Base-by-base conservation (phyloP, 805 yeast genomes). In the Candida multigemmis region DNA sequence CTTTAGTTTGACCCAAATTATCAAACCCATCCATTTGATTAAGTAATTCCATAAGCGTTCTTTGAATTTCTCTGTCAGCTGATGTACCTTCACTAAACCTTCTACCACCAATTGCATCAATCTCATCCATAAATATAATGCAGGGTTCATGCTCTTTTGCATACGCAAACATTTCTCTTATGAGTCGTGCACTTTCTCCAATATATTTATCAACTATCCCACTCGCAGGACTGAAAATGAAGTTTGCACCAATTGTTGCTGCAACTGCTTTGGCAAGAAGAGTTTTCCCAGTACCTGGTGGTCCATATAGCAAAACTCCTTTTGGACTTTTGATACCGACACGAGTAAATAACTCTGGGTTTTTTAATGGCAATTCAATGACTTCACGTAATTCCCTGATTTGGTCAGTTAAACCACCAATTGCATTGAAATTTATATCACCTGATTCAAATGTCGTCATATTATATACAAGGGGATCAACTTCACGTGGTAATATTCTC, bases 11-110 rank as follows among this genome's bases (percentile, higher is more conserved):
- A 15, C 98, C 98, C 46, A 89, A 68, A 32, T 85, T 81, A 53
- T 89, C 97, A 54, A 89, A 89, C 34, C 98, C 98, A 55, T 89
- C 98, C 97, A 89, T 87, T 60, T 91, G 97, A 51, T 89, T 89
- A 44, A 89, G 71, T 49, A 89, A 66, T 59, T 89, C 98, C 97
- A 89, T 87, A 50, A 89, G 67, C 3, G 97, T 89, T 63, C 98
- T 80, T 64, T 89, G 98, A 50, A 89, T 89, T 57, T 89, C 98
- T 58, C 98, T 80, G 60, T 89, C 98, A 3, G 98, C 97, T 6
- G 95, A 83, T 2, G 97, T 89, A 60, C 98, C 98, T 56, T 89
- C 98, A 40, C 89, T 76, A 57, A 89, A 89, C 56, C 98, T 74
- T 46, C 98, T 77, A 26, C 98, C 98, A 50, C 98, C 98, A 56